Conservation (phyloP, 2,329 filamentous ascomycete genomes). For the Aureobasidium mangrovei region DNA sequence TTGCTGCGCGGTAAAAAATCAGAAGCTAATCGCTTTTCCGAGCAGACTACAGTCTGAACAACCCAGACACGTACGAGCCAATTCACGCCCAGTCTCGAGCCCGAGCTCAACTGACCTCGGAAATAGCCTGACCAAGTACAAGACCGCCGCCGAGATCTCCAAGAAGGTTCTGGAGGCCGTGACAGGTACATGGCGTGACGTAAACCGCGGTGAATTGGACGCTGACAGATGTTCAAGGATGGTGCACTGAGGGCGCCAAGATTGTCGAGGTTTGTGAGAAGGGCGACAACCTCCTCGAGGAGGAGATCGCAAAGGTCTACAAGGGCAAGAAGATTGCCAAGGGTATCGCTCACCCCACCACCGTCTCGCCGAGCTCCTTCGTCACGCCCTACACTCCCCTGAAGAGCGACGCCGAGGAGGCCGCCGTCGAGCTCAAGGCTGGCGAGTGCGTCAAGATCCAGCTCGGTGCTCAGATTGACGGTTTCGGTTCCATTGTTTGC, state of each 20-base stretch:
- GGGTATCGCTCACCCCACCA: conserved; percentile 90
- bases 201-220: neutral
- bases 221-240: conserved; percentile 37
- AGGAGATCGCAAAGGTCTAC: conserved; percentile 92
- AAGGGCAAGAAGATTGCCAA: conserved; percentile 96
- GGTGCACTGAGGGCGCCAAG: conserved; percentile 77
- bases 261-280: conserved; percentile 90
- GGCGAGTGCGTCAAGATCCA: conserved; percentile 94
- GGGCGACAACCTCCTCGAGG: conserved; percentile 89
- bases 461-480: conserved; percentile 97
- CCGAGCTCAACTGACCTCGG: conserved; percentile 76
- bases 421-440: conserved; percentile 66
- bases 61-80: conserved; percentile 28
- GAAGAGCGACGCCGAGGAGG: conserved; percentile 76
- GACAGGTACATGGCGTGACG: conserved; percentile 37
- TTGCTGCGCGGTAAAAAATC: neutral
- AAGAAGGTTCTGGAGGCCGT: conserved; percentile 92
- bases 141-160: conserved; percentile 88
- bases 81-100: neutral
- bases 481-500: conserved; percentile 92
- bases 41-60: conserved; percentile 30
- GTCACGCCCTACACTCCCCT: conserved; percentile 96
- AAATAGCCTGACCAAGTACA: conserved; percentile 98
- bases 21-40: conserved; percentile 13
- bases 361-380: conserved; percentile 85